phyloP scores from a whole-genome alignment of 73 alveolate genomes.

The Halteria grandinella region DNA sequence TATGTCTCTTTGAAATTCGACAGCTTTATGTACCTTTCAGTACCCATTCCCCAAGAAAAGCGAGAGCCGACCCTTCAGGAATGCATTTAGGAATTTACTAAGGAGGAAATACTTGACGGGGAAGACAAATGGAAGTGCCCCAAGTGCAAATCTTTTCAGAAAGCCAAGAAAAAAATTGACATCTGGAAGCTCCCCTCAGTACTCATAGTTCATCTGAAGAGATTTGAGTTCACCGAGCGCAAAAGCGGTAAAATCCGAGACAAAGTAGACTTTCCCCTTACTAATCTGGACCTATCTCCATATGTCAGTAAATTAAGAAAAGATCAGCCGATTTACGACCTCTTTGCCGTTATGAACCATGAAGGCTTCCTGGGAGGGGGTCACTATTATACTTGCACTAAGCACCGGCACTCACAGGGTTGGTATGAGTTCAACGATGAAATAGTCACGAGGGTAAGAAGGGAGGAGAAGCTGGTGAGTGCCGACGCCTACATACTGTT shows the following conservation, averaged over 20 bases:
- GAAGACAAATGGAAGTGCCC: constrained; percentile 89
- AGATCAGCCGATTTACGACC: constrained; percentile 84
- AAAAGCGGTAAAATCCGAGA: constrained; percentile 81
- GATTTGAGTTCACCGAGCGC: constrained; percentile 74
- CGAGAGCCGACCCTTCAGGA: constrained; percentile 62
- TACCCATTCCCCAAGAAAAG: constrained; percentile 79
- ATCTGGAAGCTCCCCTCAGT: constrained; percentile 91
- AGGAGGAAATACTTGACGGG: constrained; percentile 86
- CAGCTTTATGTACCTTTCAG: constrained; percentile 71
- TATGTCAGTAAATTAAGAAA: constrained; percentile 78
- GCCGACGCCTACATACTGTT: constrained; percentile 76
- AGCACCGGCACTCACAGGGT: constrained; percentile 63
- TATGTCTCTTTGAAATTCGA: constrained; percentile 52
- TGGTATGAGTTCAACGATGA: constrained; percentile 80
- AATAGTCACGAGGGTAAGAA: constrained; percentile 42
- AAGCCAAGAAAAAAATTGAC: constrained; percentile 83
- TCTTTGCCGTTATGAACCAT: constrained; percentile 91
- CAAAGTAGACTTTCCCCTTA: constrained; percentile 82
- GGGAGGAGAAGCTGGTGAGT: constrained; percentile 52
- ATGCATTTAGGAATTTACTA: constrained; percentile 70
- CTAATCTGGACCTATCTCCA: constrained; percentile 78
- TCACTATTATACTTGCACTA: constrained; percentile 91
- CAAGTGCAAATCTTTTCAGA: constrained; percentile 78
- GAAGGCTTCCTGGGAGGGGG: constrained; percentile 87
- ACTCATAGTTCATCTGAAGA: constrained; percentile 86